Evolutionary conservation across 208 protist genomes (phyloP).

Genomic region (Crithidia bombi): DNA sequence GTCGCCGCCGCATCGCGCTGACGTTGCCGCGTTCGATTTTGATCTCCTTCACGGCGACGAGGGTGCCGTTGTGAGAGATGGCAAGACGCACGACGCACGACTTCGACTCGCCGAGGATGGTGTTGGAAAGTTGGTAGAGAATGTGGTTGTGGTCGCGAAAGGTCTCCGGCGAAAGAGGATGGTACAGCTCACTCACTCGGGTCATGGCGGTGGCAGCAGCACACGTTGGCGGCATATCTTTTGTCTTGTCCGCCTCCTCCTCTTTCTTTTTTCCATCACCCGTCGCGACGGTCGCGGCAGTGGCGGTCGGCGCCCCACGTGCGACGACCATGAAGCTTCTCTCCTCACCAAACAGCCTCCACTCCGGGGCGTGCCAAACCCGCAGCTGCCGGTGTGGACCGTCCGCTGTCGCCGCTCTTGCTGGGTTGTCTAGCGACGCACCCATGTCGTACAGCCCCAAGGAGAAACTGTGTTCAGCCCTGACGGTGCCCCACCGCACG

Average conservation of each 20-base stretch:
- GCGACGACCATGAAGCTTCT: not conserved
- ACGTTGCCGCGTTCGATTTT: conserved; percentile 19
- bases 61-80: conserved; percentile 55
- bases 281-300: not conserved
- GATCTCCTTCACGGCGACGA: conserved; percentile 74
- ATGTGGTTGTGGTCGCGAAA: conserved; percentile 50
- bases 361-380: conserved; percentile 23
- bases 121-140: conserved; percentile 53
- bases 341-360: conserved; percentile 17
- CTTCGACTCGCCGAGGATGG: conserved; percentile 46
- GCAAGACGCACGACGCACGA: conserved; percentile 62
- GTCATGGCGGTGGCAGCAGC: not conserved
- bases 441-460: conserved; percentile 9
- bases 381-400: not conserved
- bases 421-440: not conserved
- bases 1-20: conserved; percentile 22
- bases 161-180: conserved; percentile 22
- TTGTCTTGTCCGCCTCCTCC: not conserved
- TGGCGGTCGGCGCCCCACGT: not conserved
- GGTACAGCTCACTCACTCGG: too few species aligned
- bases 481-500: conserved; percentile 8
- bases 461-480: not conserved
- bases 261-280: not conserved
- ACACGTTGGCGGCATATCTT: not conserved
- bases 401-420: too few species aligned